Evolutionary conservation across 148 eudicot genomes (phyloP).

Genomic region (Nepenthes gracilis): DNA sequence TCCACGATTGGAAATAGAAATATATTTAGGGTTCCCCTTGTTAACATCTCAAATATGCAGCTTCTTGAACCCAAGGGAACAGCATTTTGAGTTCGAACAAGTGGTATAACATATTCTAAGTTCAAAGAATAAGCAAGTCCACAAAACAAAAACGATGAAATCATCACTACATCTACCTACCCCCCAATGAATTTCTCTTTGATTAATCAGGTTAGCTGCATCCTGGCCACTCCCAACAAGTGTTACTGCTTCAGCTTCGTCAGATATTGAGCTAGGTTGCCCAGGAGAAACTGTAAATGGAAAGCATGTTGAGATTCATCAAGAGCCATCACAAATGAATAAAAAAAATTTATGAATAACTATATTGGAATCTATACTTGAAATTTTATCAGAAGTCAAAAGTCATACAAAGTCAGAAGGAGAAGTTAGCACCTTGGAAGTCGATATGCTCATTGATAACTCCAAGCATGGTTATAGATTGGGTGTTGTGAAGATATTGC

Average conservation of each 20-base stretch:
- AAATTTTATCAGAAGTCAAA: not conserved
- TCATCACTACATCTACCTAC: constrained; percentile 29
- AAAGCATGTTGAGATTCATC: constrained; percentile 3
- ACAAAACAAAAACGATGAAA: constrained; percentile 1
- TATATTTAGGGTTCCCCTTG: too few species aligned
- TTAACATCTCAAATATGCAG: too few species aligned
- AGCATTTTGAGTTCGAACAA: not conserved
- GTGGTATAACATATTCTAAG: not conserved
- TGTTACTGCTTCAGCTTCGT: constrained; percentile 78
- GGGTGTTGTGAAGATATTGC: constrained; percentile 77
- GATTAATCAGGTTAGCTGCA: constrained; percentile 75
- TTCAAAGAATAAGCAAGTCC: constrained; percentile 11
- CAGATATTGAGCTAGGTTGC: constrained; percentile 72
- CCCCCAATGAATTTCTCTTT: constrained; percentile 99
- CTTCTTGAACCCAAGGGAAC: not conserved
- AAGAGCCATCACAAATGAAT: not conserved
- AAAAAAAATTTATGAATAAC: not conserved
- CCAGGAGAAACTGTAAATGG: constrained; percentile 71
- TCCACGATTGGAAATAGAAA: too few species aligned
- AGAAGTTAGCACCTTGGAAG: constrained; percentile 51
- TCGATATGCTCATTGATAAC: constrained; percentile 90
- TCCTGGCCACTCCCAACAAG: constrained; percentile 92
- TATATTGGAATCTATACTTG: too few species aligned
- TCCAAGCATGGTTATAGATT: constrained; percentile 83
- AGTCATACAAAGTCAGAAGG: not conserved